Evolutionary conservation across 2,329 filamentous ascomycete genomes (phyloP), one percentile per base, ranked within the genome.

Genomic region (Pezicula carpinea): DNA sequence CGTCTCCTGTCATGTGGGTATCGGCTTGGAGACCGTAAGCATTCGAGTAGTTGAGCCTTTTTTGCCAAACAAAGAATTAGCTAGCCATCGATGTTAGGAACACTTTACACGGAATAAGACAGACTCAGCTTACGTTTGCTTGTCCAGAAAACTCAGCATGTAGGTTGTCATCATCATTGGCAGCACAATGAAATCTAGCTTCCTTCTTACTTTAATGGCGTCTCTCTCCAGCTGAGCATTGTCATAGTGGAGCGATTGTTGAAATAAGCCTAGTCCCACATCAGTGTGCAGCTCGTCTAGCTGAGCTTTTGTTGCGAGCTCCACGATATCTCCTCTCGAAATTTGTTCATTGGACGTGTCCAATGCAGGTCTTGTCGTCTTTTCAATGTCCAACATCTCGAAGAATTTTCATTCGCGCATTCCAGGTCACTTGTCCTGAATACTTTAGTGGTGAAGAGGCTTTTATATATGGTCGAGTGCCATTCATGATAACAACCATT

Each of bases 11-110:
- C 49, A 72, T 66, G 7, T 65, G 58, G 3, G 69, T 68, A 41
- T 72, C 69, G 3, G 53, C 53, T 49, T 70, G 69, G 2, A 72
- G 59, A 5, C 67, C 66, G 49, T 72, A 72, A 6, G 69, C 67
- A 43, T 70, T 70, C 38, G 64, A 60, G 51, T 66, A 66, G 53
- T 68, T 67, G 32, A 67, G 59, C 4, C 38, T 40, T 23, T 15
- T n/a, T n/a, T n/a, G n/a, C n/a, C n/a, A n/a, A n/a, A n/a, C n/a
- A n/a, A n/a, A n/a, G n/a, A n/a, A n/a, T n/a, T n/a, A n/a, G n/a
- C n/a, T n/a, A n/a, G n/a, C n/a, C n/a, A n/a, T n/a, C n/a, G n/a
- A n/a, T n/a, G n/a, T n/a, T n/a, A n/a, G n/a, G n/a, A n/a, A n/a
- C n/a, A n/a, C n/a, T n/a, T n/a, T n/a, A n/a, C n/a, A n/a, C n/a